Base-by-base conservation (phyloP, 805 yeast species). In the Ogataea saltuana region DNA sequence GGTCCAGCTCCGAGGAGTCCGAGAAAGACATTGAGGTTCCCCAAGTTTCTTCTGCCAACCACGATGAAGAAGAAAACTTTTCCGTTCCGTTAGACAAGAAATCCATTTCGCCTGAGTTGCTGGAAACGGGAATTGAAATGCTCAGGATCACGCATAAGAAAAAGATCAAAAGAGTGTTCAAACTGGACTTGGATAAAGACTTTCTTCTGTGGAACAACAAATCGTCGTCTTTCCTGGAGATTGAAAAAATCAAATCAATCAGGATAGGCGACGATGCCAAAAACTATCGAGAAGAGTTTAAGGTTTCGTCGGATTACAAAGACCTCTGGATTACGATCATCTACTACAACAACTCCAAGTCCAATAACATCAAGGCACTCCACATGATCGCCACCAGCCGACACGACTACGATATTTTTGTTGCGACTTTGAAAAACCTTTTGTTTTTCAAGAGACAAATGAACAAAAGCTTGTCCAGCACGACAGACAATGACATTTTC, bases 211-310 rank as follows among this genome's bases (percentile, higher is more conserved):
- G 90, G 86, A 80, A 77, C 49, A 64, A 69, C 48, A 74, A 74
- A 54, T 49, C 71, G 12, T 60, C 76, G 2, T 67, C 79, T 3
- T 63, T 58, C 28, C 55, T 81, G 46, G 63, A 63, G 15, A 70
- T 85, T 7, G 95, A 85, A 58, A 79, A 78, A 44, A 83, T 88
- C 37, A 76, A 76, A 45, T 78, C 76, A 42, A 71, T 85, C 2
- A 64, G 84, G 39, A 70, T 76, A 3, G 87, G 83, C 3, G 75
- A 74, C 16, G 87, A 85, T 54, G 97, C 97, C 1, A 74, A 76
- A 26, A 87, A 88, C 52, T 91, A 89, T 59, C 68, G 96, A 47
- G 96, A 90, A 58, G 96, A 89, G 61, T 78, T 87, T 52, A 81
- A 84, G 27, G 75, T 88, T 1, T 76, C 89, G 1, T 68, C 78